Evolutionary conservation across 441 rosid genomes (phyloP).

Genomic region (Croton setiger): DNA sequence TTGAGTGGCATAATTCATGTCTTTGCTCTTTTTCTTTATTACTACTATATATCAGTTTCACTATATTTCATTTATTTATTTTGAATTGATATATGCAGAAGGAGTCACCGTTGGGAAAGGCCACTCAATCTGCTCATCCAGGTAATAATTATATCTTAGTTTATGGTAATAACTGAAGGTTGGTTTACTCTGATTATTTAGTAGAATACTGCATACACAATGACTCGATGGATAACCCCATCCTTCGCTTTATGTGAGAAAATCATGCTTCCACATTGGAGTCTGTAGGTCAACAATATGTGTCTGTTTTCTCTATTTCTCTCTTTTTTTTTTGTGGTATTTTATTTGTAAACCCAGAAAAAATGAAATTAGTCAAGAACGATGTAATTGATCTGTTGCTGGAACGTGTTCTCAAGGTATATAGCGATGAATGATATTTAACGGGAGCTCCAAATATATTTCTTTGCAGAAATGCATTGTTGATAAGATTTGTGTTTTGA

Average conservation of each 20-base stretch:
- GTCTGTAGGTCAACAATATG: too few relatives aligned
- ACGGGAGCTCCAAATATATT: neutral
- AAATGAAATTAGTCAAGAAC: neutral
- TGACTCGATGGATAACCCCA: neutral
- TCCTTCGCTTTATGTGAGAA: too few relatives aligned
- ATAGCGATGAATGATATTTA: too few relatives aligned
- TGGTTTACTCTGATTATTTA: neutral
- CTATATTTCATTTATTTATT: neutral
- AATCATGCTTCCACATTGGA: too few relatives aligned
- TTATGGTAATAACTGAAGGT: neutral
- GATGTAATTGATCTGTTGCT: neutral
- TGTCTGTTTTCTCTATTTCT: neutral
- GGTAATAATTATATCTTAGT: conserved; percentile 36
- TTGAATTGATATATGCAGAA: conserved; percentile 46
- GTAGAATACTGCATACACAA: neutral
- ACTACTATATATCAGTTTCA: neutral
- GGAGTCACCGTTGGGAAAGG: conserved; percentile 68
- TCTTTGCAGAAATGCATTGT: neutral
- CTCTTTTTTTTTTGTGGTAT: too few relatives aligned
- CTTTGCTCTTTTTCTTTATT: neutral
- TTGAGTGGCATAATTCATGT: neutral
- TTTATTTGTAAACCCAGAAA: neutral
- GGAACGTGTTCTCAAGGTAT: neutral
- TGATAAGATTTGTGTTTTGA: neutral
- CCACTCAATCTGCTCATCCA: conserved; percentile 96